These are phyloP conservation scores for Kwoniella dejecticola DNA, from an alignment of 768 basidiomycete genomes.

Conservation along the genomic window DNA sequence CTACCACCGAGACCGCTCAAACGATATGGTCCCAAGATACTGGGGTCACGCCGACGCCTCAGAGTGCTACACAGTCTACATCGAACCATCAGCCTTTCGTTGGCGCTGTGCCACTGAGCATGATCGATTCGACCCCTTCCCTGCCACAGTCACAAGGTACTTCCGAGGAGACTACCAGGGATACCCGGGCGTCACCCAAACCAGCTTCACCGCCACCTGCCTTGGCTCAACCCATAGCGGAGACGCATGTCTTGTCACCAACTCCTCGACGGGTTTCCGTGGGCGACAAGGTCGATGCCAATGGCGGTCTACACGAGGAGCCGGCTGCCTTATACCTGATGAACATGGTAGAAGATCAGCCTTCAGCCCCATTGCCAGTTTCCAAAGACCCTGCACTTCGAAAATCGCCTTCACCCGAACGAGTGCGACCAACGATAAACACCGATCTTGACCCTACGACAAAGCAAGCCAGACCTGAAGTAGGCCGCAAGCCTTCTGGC, in stretches of 20 bases:
- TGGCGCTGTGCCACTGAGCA: conserved; percentile 5
- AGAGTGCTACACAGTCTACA: conserved; percentile 11
- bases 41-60: conserved; percentile 29
- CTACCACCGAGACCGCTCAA: conserved; percentile 17
- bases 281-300: conserved; percentile 21
- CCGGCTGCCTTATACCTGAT: conserved; percentile 49
- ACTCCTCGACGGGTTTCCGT: conserved; percentile 38
- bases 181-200: not conserved
- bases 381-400: conserved; percentile 2
- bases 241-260: conserved; percentile 30
- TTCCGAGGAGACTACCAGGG: not conserved
- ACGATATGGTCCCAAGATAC: conserved; percentile 44
- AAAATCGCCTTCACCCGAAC: conserved; percentile 16
- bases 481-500: conserved; percentile 55
- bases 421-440: conserved; percentile 36
- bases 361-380: not conserved
- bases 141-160: not conserved
- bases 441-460: conserved; percentile 26
- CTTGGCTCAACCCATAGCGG: conserved; percentile 7
- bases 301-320: conserved; percentile 38
- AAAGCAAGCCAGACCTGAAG: conserved; percentile 14
- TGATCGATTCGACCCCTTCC: conserved; percentile 1
- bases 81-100: conserved; percentile 8
- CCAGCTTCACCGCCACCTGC: conserved; percentile 7
- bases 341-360: conserved; percentile 45